These are phyloP conservation scores for Colletotrichum tamarilloi DNA, from an alignment of 2,329 filamentous ascomycete species.

Conservation along the genomic window DNA sequence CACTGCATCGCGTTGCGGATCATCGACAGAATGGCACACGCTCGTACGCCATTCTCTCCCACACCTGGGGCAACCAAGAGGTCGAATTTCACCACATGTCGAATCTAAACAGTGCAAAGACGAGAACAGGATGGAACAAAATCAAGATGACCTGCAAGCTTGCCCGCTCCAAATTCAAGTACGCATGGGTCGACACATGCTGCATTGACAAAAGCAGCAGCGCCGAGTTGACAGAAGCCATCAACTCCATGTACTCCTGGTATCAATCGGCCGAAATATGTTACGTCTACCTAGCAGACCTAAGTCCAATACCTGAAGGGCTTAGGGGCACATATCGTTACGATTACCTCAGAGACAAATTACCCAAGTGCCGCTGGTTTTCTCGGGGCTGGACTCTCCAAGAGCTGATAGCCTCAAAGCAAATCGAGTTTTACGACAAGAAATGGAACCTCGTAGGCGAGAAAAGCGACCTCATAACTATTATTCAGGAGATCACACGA, in stretches of 20 bases:
- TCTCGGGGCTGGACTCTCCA: not conserved
- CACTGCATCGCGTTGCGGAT: not conserved
- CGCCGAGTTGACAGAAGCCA: not conserved
- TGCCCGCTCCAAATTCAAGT: not conserved
- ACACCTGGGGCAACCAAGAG: not conserved
- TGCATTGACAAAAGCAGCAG: not conserved
- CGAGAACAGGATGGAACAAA: not conserved
- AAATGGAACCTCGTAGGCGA: not conserved
- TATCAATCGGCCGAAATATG: not conserved
- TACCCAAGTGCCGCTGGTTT: not conserved
- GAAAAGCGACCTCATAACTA: not conserved
- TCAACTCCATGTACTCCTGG: not conserved
- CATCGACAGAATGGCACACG: not conserved
- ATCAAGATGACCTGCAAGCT: not conserved
- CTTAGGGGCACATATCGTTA: not conserved
- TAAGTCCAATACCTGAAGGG: not conserved
- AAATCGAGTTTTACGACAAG: not conserved
- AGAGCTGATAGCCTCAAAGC: not conserved
- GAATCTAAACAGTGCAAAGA: not conserved
- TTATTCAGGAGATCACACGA: not conserved
- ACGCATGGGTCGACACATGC: not conserved
- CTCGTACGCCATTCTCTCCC: not conserved
- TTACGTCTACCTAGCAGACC: not conserved
- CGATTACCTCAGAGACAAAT: not conserved
- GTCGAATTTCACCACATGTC: not conserved